Evolutionary conservation across 2,329 filamentous ascomycete genomes (phyloP).

Genomic region (Neopestalotiopsis sp.): DNA sequence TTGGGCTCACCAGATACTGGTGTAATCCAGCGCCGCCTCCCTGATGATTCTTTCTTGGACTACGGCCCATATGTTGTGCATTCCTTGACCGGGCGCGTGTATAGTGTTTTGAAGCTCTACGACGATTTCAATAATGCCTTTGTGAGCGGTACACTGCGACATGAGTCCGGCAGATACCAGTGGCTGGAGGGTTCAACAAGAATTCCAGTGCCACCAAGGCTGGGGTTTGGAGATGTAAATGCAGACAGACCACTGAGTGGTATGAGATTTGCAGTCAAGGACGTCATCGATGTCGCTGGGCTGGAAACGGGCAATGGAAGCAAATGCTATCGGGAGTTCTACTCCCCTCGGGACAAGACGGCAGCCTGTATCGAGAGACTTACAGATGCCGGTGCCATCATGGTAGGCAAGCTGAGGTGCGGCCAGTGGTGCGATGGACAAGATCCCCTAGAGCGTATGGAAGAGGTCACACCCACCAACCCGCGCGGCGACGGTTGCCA

Average conservation of each 20-base stretch:
- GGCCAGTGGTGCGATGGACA: conserved; percentile 28
- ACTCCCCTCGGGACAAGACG: conserved; percentile 17
- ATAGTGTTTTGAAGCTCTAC: conserved; percentile 20
- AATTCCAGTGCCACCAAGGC: conserved; percentile 28
- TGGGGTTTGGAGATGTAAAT: neutral
- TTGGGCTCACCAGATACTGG: no score
- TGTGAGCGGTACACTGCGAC: conserved; percentile 20
- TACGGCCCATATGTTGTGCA: conserved; percentile 24
- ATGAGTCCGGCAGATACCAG: conserved; percentile 15
- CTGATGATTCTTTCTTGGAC: neutral
- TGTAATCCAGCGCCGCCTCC: neutral
- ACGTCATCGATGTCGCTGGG: conserved; percentile 26
- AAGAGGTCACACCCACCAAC: conserved; percentile 27
- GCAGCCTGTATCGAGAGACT: conserved; percentile 22
- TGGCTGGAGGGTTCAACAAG: conserved; percentile 21
- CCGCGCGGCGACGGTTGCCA: conserved; percentile 27
- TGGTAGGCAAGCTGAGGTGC: conserved; percentile 29
- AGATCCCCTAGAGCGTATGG: conserved; percentile 26
- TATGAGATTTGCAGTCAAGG: conserved; percentile 28
- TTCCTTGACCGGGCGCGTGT: conserved; percentile 17
- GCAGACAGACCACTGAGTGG: conserved; percentile 19
- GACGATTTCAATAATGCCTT: conserved; percentile 25
- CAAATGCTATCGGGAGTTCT: conserved; percentile 22
- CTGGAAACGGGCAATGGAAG: conserved; percentile 27
- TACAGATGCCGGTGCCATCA: conserved; percentile 26